phyloP scores from a whole-genome alignment of 2,329 filamentous ascomycete genomes.

The Ascochyta lentis region DNA sequence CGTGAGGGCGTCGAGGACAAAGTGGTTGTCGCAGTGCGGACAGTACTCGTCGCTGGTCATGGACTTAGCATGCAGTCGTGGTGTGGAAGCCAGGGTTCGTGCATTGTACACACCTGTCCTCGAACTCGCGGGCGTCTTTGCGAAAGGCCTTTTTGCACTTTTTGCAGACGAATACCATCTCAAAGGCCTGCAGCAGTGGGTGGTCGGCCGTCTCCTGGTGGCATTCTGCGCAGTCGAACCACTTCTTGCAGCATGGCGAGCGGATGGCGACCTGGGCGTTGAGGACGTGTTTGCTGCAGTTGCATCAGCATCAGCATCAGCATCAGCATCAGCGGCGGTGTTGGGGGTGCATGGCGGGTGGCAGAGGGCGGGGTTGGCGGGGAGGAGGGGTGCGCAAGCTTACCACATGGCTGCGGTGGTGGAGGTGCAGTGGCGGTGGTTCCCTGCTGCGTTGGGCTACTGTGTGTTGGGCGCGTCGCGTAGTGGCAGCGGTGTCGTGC shows the following conservation, averaged over 20 bases:
- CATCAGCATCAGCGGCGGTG: slow-evolving; percentile 20
- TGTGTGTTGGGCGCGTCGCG: not conserved
- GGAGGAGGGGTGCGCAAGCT: slow-evolving; percentile 18
- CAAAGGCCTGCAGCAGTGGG: slow-evolving; percentile 74
- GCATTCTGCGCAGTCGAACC: slow-evolving; percentile 98
- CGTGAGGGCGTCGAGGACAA: slow-evolving; percentile 85
- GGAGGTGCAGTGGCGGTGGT: not conserved
- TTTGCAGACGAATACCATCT: slow-evolving; percentile 97
- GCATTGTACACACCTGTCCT: slow-evolving; percentile 64
- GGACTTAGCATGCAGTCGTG: slow-evolving; percentile 15
- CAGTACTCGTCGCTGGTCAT: slow-evolving; percentile 86
- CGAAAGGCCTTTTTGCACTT: slow-evolving; percentile 99
- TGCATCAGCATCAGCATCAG: slow-evolving; percentile 19
- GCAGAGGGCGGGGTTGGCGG: slow-evolving; percentile 8
- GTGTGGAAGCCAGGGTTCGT: not conserved
- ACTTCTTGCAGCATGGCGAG: slow-evolving; percentile 94
- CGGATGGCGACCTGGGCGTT: slow-evolving; percentile 98
- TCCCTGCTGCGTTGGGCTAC: no score
- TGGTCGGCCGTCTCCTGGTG: slow-evolving; percentile 84
- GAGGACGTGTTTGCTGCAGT: slow-evolving; percentile 87
- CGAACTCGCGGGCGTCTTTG: slow-evolving; percentile 89
- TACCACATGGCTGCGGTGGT: slow-evolving; percentile 34
- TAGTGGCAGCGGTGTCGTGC: not conserved
- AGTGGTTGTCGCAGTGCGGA: slow-evolving; percentile 99
- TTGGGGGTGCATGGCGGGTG: slow-evolving; percentile 17